Conservation (phyloP, 441 rosid genomes). For the Croton laevigatus region DNA sequence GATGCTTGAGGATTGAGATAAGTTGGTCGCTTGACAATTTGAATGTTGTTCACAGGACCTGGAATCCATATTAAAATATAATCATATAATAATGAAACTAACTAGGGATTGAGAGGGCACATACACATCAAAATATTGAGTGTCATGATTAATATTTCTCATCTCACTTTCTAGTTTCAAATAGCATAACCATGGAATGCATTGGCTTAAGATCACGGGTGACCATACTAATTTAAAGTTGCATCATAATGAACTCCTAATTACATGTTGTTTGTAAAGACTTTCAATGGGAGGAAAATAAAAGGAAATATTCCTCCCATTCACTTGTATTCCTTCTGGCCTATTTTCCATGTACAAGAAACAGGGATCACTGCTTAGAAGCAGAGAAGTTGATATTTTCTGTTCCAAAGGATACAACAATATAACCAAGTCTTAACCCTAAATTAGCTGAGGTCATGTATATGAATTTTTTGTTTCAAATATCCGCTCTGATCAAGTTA, state of each 20-base stretch:
- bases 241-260: too few species aligned
- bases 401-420: too few species aligned
- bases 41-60: conserved; percentile 76
- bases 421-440: too few species aligned
- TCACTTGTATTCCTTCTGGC: too few species aligned
- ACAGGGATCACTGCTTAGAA: too few species aligned
- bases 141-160: neutral
- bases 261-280: neutral
- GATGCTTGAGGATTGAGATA: conserved; percentile 21
- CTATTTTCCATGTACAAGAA: too few species aligned
- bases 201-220: neutral
- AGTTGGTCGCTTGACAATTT: conserved; percentile 42
- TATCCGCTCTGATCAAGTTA: too few species aligned
- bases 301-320: neutral
- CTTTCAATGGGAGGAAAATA: neutral
- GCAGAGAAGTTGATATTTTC: too few species aligned
- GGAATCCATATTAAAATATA: conserved; percentile 9
- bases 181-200: neutral
- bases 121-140: neutral
- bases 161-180: neutral
- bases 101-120: neutral
- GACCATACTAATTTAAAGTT: neutral
- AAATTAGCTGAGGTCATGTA: too few species aligned
- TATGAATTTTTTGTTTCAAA: too few species aligned
- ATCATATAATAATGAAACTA: neutral